A percentile compares a stretch with the other conserved stretches of the same genome.
Evolutionary conservation across 1,284 basidiomycete species (phyloP).

Genomic region (Nidula niveotomentosa): DNA sequence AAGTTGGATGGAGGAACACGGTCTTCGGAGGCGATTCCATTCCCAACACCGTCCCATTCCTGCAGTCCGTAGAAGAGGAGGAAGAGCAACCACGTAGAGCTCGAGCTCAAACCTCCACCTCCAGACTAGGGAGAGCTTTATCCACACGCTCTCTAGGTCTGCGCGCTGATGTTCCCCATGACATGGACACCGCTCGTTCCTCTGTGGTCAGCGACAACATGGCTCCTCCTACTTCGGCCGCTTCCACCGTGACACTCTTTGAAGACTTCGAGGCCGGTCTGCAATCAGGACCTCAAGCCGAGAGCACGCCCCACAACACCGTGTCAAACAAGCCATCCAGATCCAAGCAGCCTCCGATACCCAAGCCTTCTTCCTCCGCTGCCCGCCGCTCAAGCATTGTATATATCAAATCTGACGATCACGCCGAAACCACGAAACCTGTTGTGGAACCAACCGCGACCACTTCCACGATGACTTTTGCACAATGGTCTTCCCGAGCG

Average conservation of each 20-base stretch:
- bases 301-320: conserved; percentile 62
- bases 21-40: conserved; percentile 44
- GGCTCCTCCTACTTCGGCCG: conserved; percentile 45
- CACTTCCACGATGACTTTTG: conserved; percentile 33
- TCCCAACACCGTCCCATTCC: conserved; percentile 30
- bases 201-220: conserved; percentile 44
- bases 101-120: conserved; percentile 9
- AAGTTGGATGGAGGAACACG: conserved; percentile 44
- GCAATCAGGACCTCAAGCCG: conserved; percentile 47
- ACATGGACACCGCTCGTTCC: conserved; percentile 46
- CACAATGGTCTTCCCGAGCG: conserved; percentile 49
- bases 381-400: conserved; percentile 56
- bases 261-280: conserved; percentile 50
- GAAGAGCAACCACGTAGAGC: conserved; percentile 21
- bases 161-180: conserved; percentile 46
- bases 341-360: conserved; percentile 31
- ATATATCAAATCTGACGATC: conserved; percentile 60
- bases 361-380: conserved; percentile 24
- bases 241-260: conserved; percentile 60
- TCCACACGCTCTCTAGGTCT: conserved; percentile 49
- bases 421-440: conserved; percentile 24
- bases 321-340: conserved; percentile 35
- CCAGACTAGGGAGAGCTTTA: conserved; percentile 31
- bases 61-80: conserved; percentile 39
- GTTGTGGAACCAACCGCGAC: conserved; percentile 20